Evolutionary conservation across 768 basidiomycete species (phyloP).

Genomic region (Mycena albidolilacea): DNA sequence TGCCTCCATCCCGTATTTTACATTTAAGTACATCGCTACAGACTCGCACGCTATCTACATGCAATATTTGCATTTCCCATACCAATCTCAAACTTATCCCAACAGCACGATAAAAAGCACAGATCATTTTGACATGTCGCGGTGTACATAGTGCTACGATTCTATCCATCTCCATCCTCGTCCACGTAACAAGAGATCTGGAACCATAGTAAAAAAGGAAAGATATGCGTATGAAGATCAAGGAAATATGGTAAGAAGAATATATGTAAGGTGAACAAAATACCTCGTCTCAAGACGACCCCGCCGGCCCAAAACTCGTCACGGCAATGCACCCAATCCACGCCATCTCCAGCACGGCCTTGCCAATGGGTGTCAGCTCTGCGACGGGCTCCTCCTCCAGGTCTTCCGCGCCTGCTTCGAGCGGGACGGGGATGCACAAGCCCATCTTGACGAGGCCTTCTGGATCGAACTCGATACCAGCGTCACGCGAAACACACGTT

Average conservation of each 20-base stretch:
- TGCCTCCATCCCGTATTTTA: no score
- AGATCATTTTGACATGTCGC: conserved; percentile 17
- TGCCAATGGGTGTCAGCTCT: conserved; percentile 66
- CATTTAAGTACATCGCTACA: no score
- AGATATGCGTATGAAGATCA: conserved; percentile 24
- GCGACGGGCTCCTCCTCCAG: conserved; percentile 61
- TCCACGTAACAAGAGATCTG: conserved; percentile 30
- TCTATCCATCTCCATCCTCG: conserved; percentile 33
- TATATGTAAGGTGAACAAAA: conserved; percentile 19
- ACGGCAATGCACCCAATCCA: conserved; percentile 69
- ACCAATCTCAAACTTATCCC: not conserved
- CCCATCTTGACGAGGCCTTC: conserved; percentile 86
- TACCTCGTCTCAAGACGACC: conserved; percentile 20
- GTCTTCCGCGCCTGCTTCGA: conserved; percentile 50
- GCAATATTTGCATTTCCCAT: no score
- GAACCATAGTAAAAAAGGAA: conserved; percentile 23
- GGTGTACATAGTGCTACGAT: conserved; percentile 29
- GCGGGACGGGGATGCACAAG: conserved; percentile 62
- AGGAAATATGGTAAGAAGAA: conserved; percentile 5
- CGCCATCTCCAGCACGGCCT: conserved; percentile 70
- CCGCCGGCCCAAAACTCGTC: conserved; percentile 60
- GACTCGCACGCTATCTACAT: no score
- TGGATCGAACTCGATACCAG: conserved; percentile 84
- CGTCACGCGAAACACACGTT: conserved; percentile 71
- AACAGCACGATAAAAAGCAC: not conserved